phyloP scores from a whole-genome alignment of 805 yeast species.

The Pichia cephalocereana region DNA sequence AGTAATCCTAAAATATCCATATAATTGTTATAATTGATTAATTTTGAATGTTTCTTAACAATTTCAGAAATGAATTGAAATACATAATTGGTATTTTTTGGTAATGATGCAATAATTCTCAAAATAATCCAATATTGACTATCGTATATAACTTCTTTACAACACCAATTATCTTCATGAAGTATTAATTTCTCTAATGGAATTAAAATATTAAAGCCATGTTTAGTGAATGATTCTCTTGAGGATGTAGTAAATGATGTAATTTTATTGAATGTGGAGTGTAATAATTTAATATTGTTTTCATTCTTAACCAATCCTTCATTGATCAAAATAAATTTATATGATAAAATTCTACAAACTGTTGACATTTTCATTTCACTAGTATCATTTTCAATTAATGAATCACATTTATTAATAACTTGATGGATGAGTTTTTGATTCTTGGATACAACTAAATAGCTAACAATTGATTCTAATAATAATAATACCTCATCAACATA shows the following conservation, averaged over 20 bases:
- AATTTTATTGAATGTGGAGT: constrained; percentile 19
- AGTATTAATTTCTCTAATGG: constrained; percentile 43
- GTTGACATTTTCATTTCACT: constrained; percentile 20
- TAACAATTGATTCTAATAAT: constrained; percentile 25
- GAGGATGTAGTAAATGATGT: constrained; percentile 15
- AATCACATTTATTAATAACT: constrained; percentile 17
- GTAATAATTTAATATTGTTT: constrained; percentile 14
- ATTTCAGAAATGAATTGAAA: constrained; percentile 39
- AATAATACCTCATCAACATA: constrained; percentile 24
- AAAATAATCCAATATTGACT: constrained; percentile 42
- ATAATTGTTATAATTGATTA: constrained; percentile 42
- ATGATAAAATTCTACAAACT: constrained; percentile 36
- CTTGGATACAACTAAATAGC: constrained; percentile 22
- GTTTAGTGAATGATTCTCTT: constrained; percentile 35
- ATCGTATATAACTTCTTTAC: constrained; percentile 26
- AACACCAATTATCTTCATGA: constrained; percentile 35
- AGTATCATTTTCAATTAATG: constrained; percentile 15
- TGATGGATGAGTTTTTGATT: constrained; percentile 17
- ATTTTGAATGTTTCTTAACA: constrained; percentile 23
- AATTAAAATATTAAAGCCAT: constrained; percentile 34
- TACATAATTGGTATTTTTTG: constrained; percentile 32
- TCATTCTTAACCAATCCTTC: constrained; percentile 28
- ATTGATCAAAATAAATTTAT: constrained; percentile 40
- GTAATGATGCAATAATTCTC: constrained; percentile 36
- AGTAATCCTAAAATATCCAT: constrained; percentile 60